These are phyloP conservation scores for Fusarium miscanthi DNA, from an alignment of 2,329 filamentous ascomycete species.

Conservation along the genomic window DNA sequence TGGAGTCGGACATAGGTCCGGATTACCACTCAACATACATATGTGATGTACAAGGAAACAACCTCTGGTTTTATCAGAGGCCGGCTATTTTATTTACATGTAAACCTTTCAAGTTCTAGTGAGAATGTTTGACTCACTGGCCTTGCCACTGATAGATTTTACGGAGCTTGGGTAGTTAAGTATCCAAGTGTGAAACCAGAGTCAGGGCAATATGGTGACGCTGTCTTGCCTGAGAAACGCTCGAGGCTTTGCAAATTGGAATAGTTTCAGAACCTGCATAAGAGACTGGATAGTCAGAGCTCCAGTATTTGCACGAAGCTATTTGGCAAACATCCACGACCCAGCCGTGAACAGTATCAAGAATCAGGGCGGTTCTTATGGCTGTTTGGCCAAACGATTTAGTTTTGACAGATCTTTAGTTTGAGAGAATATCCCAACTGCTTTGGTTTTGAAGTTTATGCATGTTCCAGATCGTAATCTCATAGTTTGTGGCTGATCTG, in stretches of 20 bases:
- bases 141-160: not conserved
- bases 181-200: not conserved
- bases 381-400: not conserved
- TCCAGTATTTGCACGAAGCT: not conserved
- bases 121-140: not conserved
- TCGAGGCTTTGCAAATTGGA: not conserved
- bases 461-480: constrained; percentile 5
- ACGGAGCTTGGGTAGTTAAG: not conserved
- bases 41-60: not conserved
- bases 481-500: not conserved
- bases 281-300: not conserved
- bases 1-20: not conserved
- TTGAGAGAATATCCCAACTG: not conserved
- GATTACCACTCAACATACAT: not conserved
- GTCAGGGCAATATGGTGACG: no score
- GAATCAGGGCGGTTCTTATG: not conserved
- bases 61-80: not conserved
- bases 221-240: not conserved
- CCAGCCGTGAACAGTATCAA: not conserved
- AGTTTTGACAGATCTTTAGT: not conserved
- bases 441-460: not conserved
- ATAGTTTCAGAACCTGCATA: not conserved
- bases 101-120: not conserved
- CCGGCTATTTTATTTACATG: no score
- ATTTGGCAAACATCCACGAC: not conserved